phyloP scores from a whole-genome alignment of 768 basidiomycete genomes.

The Sutorius australiensis region DNA sequence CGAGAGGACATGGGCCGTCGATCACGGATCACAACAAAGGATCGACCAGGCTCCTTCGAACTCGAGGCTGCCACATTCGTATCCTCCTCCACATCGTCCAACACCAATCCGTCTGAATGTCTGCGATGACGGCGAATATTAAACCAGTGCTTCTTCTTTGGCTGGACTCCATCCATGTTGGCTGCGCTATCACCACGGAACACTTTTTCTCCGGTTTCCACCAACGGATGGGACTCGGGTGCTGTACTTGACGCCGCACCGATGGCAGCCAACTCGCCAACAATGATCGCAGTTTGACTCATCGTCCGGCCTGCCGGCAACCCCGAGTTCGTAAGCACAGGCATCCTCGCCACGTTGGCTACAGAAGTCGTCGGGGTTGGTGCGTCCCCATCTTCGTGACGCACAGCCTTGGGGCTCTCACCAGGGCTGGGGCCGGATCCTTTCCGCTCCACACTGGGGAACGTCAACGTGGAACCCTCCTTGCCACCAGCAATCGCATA shows the following conservation, averaged over 20 bases:
- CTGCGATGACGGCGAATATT: slow-evolving; percentile 55
- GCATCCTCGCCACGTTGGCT: slow-evolving; percentile 43
- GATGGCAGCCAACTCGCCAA: slow-evolving; percentile 44
- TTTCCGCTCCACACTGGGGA: slow-evolving; percentile 57
- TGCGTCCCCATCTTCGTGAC: slow-evolving; percentile 38
- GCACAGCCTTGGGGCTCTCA: slow-evolving; percentile 21
- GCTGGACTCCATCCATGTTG: slow-evolving; percentile 43
- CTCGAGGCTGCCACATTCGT: slow-evolving; percentile 29
- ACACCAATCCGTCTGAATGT: slow-evolving; percentile 51
- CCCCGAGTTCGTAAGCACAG: slow-evolving; percentile 30
- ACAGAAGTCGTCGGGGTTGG: slow-evolving; percentile 51
- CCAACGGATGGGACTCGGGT: slow-evolving; percentile 21
- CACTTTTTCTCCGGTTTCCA: slow-evolving; percentile 16
- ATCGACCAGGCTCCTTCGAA: slow-evolving; percentile 41
- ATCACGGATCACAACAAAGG: slow-evolving; percentile 72
- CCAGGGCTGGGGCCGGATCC: slow-evolving; percentile 23
- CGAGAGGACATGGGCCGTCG: slow-evolving; percentile 37
- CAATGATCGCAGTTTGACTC: slow-evolving; percentile 84
- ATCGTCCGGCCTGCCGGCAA: slow-evolving; percentile 67
- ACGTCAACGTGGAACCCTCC: slow-evolving; percentile 57
- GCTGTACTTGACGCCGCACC: slow-evolving; percentile 13
- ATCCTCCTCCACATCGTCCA: slow-evolving; percentile 25
- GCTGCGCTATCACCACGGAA: slow-evolving; percentile 16
- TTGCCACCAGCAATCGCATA: slow-evolving; percentile 63
- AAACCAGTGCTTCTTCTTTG: slow-evolving; percentile 71